phyloP scores from a whole-genome alignment of 2,329 filamentous ascomycete genomes.

The Colletotrichum sp. region DNA sequence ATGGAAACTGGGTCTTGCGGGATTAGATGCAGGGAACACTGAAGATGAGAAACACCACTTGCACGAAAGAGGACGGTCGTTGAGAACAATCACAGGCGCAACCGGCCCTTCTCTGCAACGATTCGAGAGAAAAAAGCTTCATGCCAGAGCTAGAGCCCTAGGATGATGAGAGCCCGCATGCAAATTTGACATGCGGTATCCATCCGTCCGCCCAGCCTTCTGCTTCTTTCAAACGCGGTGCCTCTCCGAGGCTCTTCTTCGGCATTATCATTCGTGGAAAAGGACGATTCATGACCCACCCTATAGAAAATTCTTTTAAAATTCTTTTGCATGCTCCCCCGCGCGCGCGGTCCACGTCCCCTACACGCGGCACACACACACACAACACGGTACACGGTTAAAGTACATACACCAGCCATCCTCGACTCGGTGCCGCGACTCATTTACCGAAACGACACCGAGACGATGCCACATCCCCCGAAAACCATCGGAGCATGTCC shows the following conservation, averaged over 20 bases:
- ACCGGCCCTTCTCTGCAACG: neutral
- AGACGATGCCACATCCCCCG: neutral
- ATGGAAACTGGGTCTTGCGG: neutral
- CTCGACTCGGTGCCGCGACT: neutral
- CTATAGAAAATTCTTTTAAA: neutral
- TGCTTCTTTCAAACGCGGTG: neutral
- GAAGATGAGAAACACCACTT: neutral
- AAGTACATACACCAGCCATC: neutral
- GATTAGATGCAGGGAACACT: neutral
- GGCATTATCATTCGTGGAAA: neutral
- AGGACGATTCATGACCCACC: neutral
- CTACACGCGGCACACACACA: neutral
- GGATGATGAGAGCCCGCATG: neutral
- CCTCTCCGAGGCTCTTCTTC: slow-evolving; percentile 1
- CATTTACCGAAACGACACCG: slow-evolving; percentile 9
- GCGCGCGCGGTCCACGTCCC: neutral
- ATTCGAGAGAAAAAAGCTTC: neutral
- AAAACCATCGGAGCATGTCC: neutral
- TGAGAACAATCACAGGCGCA: neutral
- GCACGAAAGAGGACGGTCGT: neutral
- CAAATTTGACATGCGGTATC: neutral
- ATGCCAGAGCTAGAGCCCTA: neutral
- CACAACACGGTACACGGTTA: neutral
- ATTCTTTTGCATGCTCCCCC: neutral
- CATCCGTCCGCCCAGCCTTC: neutral